Conservation (phyloP, 1,284 basidiomycete species). For the Cryptococcus sp. region DNA sequence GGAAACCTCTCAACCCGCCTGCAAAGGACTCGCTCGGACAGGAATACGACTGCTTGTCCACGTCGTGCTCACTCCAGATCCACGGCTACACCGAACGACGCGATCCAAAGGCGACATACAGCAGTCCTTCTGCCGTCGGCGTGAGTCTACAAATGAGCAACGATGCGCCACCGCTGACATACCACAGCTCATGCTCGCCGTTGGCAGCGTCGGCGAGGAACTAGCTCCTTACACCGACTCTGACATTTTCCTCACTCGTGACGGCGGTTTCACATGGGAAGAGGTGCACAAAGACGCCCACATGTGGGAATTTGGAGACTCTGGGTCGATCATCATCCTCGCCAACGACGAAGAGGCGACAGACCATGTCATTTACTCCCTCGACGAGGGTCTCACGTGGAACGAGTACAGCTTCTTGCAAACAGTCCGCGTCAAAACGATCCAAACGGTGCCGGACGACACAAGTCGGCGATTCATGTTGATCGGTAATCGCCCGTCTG, state of each 20-base stretch:
- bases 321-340: conserved; percentile 88
- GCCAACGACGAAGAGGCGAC: conserved; percentile 93
- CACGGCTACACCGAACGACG: conserved; percentile 94
- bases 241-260: conserved; percentile 94
- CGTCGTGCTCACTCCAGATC: conserved; percentile 80
- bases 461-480: conserved; percentile 89
- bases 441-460: conserved; percentile 88
- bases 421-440: conserved; percentile 70
- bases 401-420: conserved; percentile 83
- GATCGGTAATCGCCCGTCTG: conserved; percentile 66
- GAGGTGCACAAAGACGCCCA: conserved; percentile 98
- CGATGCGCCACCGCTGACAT: conserved; percentile 13
- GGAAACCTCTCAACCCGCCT: conserved; percentile 82
- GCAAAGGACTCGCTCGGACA: conserved; percentile 72
- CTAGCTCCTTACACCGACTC: conserved; percentile 80
- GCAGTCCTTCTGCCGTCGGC: conserved; percentile 86
- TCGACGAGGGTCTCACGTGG: conserved; percentile 86
- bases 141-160: too few relatives aligned
- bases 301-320: conserved; percentile 97
- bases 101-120: conserved; percentile 88
- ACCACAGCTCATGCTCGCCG: conserved; percentile 76
- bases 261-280: conserved; percentile 97
- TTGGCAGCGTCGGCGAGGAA: conserved; percentile 91
- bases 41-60: conserved; percentile 70
- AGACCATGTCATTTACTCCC: conserved; percentile 83